phyloP scores from a whole-genome alignment of 2,329 filamentous ascomycete species.

The Pseudogymnoascus sp. region DNA sequence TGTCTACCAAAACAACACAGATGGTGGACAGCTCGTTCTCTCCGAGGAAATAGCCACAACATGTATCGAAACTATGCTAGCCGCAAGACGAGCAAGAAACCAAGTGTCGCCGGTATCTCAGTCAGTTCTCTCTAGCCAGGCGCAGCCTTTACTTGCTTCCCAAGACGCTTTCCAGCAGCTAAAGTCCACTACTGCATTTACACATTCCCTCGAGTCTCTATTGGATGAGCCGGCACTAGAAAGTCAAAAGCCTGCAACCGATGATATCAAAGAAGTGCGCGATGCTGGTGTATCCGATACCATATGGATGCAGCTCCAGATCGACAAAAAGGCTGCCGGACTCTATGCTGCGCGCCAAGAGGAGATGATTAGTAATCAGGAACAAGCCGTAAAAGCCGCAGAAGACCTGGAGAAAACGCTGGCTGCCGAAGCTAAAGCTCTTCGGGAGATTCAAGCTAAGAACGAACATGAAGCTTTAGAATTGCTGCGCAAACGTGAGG shows the following conservation, averaged over 20 bases:
- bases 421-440: slow-evolving; percentile 27
- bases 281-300: slow-evolving; percentile 52
- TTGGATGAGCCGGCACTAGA: slow-evolving; percentile 8
- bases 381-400: slow-evolving; percentile 12
- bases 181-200: slow-evolving; percentile 9
- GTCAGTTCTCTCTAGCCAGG: neutral
- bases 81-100: slow-evolving; percentile 15
- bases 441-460: slow-evolving; percentile 25
- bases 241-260: slow-evolving; percentile 9
- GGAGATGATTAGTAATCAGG: slow-evolving; percentile 21
- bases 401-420: slow-evolving; percentile 10
- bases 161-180: neutral
- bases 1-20: slow-evolving; percentile 18
- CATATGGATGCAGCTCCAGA: slow-evolving; percentile 52
- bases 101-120: neutral
- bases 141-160: slow-evolving; percentile 9
- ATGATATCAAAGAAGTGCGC: slow-evolving; percentile 24
- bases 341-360: slow-evolving; percentile 17
- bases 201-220: slow-evolving; percentile 9
- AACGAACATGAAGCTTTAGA: slow-evolving; percentile 13
- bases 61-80: slow-evolving; percentile 21
- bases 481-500: slow-evolving; percentile 19
- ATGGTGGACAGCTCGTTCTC: slow-evolving; percentile 15
- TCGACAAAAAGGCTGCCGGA: slow-evolving; percentile 13
- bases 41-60: slow-evolving; percentile 14